phyloP scores from a whole-genome alignment of 805 yeast genomes.

The Debaryomyces hansenii region DNA sequence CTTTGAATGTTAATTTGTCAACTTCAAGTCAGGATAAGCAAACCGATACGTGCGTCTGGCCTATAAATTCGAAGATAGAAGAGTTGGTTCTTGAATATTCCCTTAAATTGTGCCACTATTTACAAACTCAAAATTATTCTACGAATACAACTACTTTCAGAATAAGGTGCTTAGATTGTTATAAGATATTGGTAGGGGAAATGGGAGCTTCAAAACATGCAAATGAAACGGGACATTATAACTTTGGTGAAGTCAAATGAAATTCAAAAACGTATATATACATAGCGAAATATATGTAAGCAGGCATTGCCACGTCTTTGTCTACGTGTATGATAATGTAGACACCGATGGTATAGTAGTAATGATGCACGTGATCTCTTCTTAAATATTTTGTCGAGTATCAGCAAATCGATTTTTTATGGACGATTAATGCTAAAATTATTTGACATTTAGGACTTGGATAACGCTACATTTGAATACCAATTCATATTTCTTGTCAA shows the following conservation, averaged over 20 bases:
- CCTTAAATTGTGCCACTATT: slow-evolving; percentile 36
- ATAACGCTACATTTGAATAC: background rate
- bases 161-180: slow-evolving; percentile 59
- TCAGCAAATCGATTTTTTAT: background rate
- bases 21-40: slow-evolving; percentile 20
- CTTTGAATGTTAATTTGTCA: slow-evolving; percentile 26
- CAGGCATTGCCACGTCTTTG: background rate
- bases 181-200: slow-evolving; percentile 56
- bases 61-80: slow-evolving; percentile 27
- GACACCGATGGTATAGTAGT: background rate
- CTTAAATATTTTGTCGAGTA: background rate
- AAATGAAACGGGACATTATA: slow-evolving; percentile 54
- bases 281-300: too few relatives aligned
- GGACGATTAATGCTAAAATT: background rate
- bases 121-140: slow-evolving; percentile 55
- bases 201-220: slow-evolving; percentile 67
- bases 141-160: slow-evolving; percentile 65
- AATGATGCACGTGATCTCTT: slow-evolving; percentile 1
- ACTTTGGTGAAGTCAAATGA: slow-evolving; percentile 57
- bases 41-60: slow-evolving; percentile 45
- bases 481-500: background rate
- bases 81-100: slow-evolving; percentile 37
- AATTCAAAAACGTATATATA: background rate
- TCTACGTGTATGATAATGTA: background rate
- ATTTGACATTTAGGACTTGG: background rate